Conservation (phyloP, 73 alveolate species). For the Blepharisma stoltei region DNA sequence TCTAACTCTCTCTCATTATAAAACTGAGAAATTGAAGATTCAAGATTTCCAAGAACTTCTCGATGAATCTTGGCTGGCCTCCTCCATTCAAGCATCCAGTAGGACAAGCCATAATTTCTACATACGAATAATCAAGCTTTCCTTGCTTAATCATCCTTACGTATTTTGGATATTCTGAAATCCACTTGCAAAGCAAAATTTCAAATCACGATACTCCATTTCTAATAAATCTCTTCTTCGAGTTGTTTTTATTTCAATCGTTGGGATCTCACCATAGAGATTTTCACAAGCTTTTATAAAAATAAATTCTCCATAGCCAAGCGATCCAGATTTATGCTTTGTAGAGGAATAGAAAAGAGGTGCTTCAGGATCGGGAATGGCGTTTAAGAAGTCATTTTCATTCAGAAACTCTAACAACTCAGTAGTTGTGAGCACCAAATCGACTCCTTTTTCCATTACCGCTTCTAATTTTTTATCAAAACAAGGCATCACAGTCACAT, state of each 20-base stretch:
- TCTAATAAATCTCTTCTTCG: conserved; percentile 63
- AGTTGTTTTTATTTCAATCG: conserved; percentile 75
- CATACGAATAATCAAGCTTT: conserved; percentile 82
- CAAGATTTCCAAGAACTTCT: neutral
- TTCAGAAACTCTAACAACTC: conserved; percentile 61
- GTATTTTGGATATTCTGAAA: conserved; percentile 87
- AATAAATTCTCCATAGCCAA: conserved; percentile 29
- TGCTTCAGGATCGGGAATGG: neutral
- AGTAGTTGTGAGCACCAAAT: conserved; percentile 74
- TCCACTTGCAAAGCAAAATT: conserved; percentile 77
- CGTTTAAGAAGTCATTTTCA: conserved; percentile 2
- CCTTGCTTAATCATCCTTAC: conserved; percentile 73
- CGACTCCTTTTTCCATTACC: conserved; percentile 71
- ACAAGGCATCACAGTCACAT: conserved; percentile 93
- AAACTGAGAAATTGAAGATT: neutral
- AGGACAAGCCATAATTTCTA: conserved; percentile 98
- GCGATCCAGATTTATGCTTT: neutral
- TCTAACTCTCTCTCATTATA: too few relatives aligned
- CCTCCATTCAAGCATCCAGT: conserved; percentile 98
- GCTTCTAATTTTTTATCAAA: conserved; percentile 97
- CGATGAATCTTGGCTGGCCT: conserved; percentile 72
- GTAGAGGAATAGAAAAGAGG: neutral
- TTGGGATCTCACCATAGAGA: conserved; percentile 35
- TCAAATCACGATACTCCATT: conserved; percentile 45
- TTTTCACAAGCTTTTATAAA: conserved; percentile 56